These are phyloP conservation scores for Capsicum chinense DNA, from an alignment of 257 asterid species.

Conservation along the genomic window DNA sequence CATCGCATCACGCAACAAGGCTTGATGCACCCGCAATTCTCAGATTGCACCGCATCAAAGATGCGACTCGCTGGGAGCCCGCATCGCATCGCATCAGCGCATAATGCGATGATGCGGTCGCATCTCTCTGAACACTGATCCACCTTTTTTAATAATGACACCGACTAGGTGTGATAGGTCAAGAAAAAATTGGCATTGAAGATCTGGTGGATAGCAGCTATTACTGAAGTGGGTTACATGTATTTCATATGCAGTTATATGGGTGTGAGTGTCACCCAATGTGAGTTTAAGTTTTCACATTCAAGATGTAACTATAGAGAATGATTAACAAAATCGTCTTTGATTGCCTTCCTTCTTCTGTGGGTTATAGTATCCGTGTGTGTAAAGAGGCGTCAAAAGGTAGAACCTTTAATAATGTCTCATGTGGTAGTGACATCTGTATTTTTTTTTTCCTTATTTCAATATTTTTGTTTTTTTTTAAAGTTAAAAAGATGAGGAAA, in stretches of 20 bases:
- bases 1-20: too few species aligned
- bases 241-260: neutral
- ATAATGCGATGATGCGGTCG: too few species aligned
- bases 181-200: neutral
- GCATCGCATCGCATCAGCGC: too few species aligned
- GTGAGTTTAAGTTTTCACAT: slow-evolving; percentile 12
- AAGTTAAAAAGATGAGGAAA: neutral
- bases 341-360: neutral
- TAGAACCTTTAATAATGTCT: neutral
- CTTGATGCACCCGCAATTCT: too few species aligned
- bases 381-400: neutral
- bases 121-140: too few species aligned
- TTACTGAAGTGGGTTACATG: neutral
- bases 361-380: neutral
- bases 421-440: neutral
- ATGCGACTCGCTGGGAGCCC: too few species aligned
- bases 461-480: neutral
- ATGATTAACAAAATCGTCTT: neutral
- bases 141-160: neutral
- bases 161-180: neutral
- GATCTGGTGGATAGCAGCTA: neutral
- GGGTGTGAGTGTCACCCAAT: neutral
- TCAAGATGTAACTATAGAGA: neutral
- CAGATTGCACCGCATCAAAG: too few species aligned
- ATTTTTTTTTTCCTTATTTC: neutral